A percentile compares a stretch with the other conserved stretches of the same genome.
phyloP scores from a whole-genome alignment of 140 eudicot genomes.

The Anethum foeniculum region DNA sequence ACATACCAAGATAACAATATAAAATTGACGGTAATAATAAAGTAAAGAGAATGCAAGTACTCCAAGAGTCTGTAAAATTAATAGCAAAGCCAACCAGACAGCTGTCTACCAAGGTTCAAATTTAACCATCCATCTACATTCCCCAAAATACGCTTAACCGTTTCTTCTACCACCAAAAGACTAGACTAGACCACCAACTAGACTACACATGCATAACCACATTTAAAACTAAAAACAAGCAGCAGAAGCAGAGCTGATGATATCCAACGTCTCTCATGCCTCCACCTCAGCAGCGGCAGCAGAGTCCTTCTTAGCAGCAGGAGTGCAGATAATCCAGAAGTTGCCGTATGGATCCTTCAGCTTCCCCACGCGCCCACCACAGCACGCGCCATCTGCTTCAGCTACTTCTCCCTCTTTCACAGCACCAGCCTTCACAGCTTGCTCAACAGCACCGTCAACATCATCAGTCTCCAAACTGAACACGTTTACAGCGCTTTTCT shows the following conservation, averaged over 20 bases:
- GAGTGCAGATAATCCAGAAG: constrained; percentile 51
- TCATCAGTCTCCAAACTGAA: constrained; percentile 62
- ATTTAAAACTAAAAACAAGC: neutral
- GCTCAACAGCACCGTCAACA: constrained; percentile 47
- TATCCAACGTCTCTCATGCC: constrained; percentile 36
- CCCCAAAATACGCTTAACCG: neutral
- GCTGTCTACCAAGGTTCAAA: neutral
- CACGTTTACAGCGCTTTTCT: constrained; percentile 32
- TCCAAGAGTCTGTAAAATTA: neutral
- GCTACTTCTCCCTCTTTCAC: constrained; percentile 30
- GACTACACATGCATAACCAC: neutral
- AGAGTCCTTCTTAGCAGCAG: constrained; percentile 18
- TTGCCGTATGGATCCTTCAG: constrained; percentile 74
- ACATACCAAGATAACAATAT: neutral
- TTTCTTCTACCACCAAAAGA: neutral
- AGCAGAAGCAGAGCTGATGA: neutral
- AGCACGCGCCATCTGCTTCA: constrained; percentile 47
- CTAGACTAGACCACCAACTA: neutral
- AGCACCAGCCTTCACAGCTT: constrained; percentile 73
- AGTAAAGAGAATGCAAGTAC: neutral
- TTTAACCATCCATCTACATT: neutral
- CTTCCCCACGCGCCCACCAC: constrained; percentile 54
- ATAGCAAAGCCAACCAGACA: neutral
- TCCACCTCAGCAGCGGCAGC: constrained; percentile 33
- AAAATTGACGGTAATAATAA: neutral